Conservation (phyloP, 257 asterid genomes). For the Marsdenia floribunda region DNA sequence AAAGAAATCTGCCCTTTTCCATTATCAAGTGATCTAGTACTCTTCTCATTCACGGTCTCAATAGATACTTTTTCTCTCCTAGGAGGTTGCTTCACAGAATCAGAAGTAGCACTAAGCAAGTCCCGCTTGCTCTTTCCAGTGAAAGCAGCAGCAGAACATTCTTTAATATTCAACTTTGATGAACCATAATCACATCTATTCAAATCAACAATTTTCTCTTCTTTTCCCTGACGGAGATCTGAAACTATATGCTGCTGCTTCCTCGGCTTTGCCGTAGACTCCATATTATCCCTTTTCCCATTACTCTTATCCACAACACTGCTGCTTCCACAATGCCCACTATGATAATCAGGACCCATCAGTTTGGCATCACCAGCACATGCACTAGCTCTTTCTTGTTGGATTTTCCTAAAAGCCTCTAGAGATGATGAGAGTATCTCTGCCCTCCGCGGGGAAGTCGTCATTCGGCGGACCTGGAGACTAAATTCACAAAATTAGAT, state of each 20-base stretch:
- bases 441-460: slow-evolving; percentile 98
- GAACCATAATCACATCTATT: slow-evolving; percentile 41
- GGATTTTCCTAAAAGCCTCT: slow-evolving; percentile 93
- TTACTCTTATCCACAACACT: slow-evolving; percentile 30
- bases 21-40: slow-evolving; percentile 45
- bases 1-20: slow-evolving; percentile 39
- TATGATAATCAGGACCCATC: slow-evolving; percentile 37
- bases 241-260: slow-evolving; percentile 37
- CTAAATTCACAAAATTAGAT: slow-evolving; percentile 21
- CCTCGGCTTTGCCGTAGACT: slow-evolving; percentile 27
- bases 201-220: slow-evolving; percentile 41
- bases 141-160: slow-evolving; percentile 30
- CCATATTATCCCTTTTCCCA: slow-evolving; percentile 36
- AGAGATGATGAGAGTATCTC: slow-evolving; percentile 96
- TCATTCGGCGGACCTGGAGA: slow-evolving; percentile 94
- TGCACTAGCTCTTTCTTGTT: slow-evolving; percentile 60
- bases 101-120: slow-evolving; percentile 35
- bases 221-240: slow-evolving; percentile 45
- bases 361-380: slow-evolving; percentile 34
- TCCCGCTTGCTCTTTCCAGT: slow-evolving; percentile 46
- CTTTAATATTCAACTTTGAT: slow-evolving; percentile 47
- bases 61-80: slow-evolving; percentile 45
- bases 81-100: slow-evolving; percentile 36
- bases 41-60: slow-evolving; percentile 41
- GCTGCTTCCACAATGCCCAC: slow-evolving; percentile 32